Evolutionary conservation across 108 stramenopile genomes (phyloP).

Genomic region (Nannochloropsis oceanica): DNA sequence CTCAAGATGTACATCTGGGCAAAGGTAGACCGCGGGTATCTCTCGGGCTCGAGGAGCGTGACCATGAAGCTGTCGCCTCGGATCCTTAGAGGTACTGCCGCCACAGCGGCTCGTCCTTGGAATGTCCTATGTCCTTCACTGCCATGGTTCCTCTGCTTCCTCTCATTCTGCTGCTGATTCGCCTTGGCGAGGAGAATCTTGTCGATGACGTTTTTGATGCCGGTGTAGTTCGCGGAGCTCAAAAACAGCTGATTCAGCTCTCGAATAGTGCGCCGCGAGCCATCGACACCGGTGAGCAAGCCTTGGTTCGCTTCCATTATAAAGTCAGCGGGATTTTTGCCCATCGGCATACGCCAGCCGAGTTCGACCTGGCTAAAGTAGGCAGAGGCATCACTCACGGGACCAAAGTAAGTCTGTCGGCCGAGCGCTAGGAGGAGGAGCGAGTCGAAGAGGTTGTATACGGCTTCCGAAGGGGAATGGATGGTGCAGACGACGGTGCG

Average conservation of each 20-base stretch:
- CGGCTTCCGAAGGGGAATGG: slow-evolving; percentile 52
- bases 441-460: slow-evolving; percentile 55
- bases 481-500: slow-evolving; percentile 43
- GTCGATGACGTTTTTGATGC: neutral
- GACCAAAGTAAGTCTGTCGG: slow-evolving; percentile 12
- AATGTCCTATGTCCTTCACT: no score
- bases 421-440: slow-evolving; percentile 46
- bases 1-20: neutral
- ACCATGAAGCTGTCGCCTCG: neutral
- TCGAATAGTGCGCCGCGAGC: neutral
- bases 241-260: neutral
- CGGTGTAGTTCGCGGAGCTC: neutral
- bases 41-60: neutral
- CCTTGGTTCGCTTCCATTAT: neutral
- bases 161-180: neutral
- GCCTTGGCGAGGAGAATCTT: neutral
- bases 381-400: neutral
- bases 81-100: neutral
- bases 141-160: neutral
- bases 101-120: neutral
- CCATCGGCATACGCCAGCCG: neutral
- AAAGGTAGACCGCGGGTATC: neutral
- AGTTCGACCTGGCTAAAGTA: neutral
- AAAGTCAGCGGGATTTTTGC: neutral
- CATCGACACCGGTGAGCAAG: neutral